Evolutionary conservation across 805 yeast species (phyloP).

Genomic region (Osmozyma mogii): DNA sequence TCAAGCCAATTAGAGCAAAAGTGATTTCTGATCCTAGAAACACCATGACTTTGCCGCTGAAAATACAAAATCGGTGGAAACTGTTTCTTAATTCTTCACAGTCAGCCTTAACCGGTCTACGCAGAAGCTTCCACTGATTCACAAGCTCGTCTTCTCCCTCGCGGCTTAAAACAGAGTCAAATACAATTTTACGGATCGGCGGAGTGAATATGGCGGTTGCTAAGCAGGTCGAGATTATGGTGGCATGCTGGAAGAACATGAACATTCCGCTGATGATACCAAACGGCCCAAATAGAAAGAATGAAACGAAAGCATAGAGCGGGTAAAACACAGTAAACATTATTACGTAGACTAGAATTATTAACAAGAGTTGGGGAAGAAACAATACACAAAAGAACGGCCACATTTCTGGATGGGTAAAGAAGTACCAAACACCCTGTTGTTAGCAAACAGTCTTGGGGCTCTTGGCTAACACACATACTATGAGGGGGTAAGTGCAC

Average conservation of each 20-base stretch:
- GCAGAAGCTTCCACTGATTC: conserved; percentile 30
- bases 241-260: conserved; percentile 35
- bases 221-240: conserved; percentile 34
- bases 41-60: conserved; percentile 10
- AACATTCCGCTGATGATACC: conserved; percentile 41
- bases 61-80: conserved; percentile 33
- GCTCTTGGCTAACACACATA: no score
- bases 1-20: conserved; percentile 32
- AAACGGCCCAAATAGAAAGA: conserved; percentile 42
- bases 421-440: not conserved
- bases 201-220: conserved; percentile 40
- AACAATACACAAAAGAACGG: conserved; percentile 35
- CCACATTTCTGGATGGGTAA: conserved; percentile 37
- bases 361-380: conserved; percentile 38
- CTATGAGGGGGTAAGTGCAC: no score
- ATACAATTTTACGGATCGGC: conserved; percentile 36
- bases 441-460: no score
- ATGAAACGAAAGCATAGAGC: conserved; percentile 31
- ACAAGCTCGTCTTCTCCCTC: conserved; percentile 42
- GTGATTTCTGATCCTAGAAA: conserved; percentile 13
- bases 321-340: conserved; percentile 38
- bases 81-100: conserved; percentile 21
- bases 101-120: no score
- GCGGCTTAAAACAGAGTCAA: conserved; percentile 39
- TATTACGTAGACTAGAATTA: conserved; percentile 25